Evolutionary conservation across 768 basidiomycete species (phyloP).

Genomic region (Podaxis pistillaris): DNA sequence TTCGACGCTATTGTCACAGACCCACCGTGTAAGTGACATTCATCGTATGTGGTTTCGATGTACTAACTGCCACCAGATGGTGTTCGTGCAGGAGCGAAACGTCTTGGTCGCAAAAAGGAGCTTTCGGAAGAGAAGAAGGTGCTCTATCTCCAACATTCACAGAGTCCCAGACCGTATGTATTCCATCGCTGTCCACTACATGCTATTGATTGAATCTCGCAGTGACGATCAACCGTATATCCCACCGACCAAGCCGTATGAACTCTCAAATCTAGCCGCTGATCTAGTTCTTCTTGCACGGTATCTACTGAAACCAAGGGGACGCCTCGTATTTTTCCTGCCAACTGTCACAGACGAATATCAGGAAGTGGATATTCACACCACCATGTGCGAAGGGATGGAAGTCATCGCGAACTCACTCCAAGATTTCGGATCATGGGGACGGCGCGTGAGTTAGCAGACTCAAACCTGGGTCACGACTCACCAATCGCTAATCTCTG

Average conservation of each 20-base stretch:
- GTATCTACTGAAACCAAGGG: slow-evolving; percentile 80
- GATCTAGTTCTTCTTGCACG: slow-evolving; percentile 84
- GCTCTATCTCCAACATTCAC: slow-evolving; percentile 35
- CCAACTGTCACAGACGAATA: slow-evolving; percentile 93
- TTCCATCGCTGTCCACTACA: background rate
- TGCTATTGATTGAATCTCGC: background rate
- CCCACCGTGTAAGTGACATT: slow-evolving; percentile 73
- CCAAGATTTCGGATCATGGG: slow-evolving; percentile 96
- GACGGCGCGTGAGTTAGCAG: slow-evolving; percentile 65
- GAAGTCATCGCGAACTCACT: slow-evolving; percentile 83
- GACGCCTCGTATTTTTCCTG: slow-evolving; percentile 93
- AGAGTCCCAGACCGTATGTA: slow-evolving; percentile 44
- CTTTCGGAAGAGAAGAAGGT: slow-evolving; percentile 37
- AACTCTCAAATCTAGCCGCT: slow-evolving; percentile 75
- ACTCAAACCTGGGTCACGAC: background rate
- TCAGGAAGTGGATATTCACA: slow-evolving; percentile 78
- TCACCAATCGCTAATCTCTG: background rate
- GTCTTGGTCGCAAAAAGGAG: slow-evolving; percentile 66
- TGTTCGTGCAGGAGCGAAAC: slow-evolving; percentile 85
- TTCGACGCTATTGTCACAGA: slow-evolving; percentile 96
- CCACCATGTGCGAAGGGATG: slow-evolving; percentile 84
- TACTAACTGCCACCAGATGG: slow-evolving; percentile 58
- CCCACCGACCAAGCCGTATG: slow-evolving; percentile 90
- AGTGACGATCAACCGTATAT: slow-evolving; percentile 72
- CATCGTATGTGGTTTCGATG: too few relatives aligned